Conservation (phyloP, 179 eudicot genomes). For the Silene coronaria region DNA sequence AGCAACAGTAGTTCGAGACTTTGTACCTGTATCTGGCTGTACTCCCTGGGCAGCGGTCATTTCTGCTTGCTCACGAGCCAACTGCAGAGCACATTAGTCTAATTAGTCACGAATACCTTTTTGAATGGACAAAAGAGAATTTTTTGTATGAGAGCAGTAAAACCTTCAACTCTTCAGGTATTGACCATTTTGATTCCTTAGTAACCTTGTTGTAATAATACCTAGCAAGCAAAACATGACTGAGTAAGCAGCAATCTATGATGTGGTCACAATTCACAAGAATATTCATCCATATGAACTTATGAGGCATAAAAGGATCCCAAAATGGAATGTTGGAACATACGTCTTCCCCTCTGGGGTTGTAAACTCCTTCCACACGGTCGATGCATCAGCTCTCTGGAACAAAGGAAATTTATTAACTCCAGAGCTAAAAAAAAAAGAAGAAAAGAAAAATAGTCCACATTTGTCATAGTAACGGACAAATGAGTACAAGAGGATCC, state of each 20-base stretch:
- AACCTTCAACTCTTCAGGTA: conserved; percentile 96
- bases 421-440: not conserved
- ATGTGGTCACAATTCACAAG: not conserved
- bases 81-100: conserved; percentile 34
- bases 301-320: not conserved
- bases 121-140: not conserved
- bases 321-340: conserved; percentile 23
- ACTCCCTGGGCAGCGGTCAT: conserved; percentile 45
- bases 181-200: conserved; percentile 89
- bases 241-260: not conserved
- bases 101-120: conserved; percentile 10
- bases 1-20: conserved; percentile 30
- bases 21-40: conserved; percentile 31
- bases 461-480: not conserved
- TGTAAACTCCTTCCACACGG: conserved; percentile 97
- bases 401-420: conserved; percentile 24
- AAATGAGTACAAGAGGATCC: not conserved
- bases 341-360: conserved; percentile 87
- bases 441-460: not conserved
- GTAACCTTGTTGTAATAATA: conserved; percentile 88
- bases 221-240: conserved; percentile 37
- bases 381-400: conserved; percentile 97
- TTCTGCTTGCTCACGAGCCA: conserved; percentile 93
- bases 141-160: conserved; percentile 5
- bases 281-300: not conserved